Percentiles rank a stretch among this genome's conserved stretches.
Conservation (phyloP, 805 yeast species). For the Pichia insulana region DNA sequence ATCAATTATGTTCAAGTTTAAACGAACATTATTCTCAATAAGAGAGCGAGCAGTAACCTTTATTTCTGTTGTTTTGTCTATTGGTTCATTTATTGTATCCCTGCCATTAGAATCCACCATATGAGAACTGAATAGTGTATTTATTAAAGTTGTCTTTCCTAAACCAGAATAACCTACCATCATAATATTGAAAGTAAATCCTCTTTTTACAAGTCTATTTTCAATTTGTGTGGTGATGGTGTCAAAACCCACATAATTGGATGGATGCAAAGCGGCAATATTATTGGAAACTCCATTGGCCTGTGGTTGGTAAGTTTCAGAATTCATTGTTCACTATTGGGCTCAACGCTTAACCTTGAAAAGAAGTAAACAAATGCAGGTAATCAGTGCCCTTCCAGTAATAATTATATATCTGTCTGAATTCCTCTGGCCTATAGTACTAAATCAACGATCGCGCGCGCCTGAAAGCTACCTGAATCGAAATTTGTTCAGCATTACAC, state of each 20-base stretch:
- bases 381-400: too few relatives aligned
- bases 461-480: too few relatives aligned
- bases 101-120: conserved; percentile 71
- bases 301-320: not conserved
- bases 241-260: conserved; percentile 89
- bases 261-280: conserved; percentile 38
- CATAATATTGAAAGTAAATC: conserved; percentile 91
- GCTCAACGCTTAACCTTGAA: not conserved
- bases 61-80: conserved; percentile 82
- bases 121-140: conserved; percentile 81
- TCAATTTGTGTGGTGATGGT: conserved; percentile 94
- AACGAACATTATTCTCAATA: conserved; percentile 78
- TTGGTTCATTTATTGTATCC: conserved; percentile 55
- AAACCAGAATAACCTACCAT: conserved; percentile 90
- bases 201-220: conserved; percentile 80
- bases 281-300: not conserved
- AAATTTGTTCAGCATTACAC: too few relatives aligned
- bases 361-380: too few relatives aligned
- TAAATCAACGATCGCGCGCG: too few relatives aligned
- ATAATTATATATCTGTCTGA: too few relatives aligned
- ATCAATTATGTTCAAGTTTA: conserved; percentile 82
- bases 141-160: conserved; percentile 88
- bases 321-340: not conserved
- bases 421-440: too few relatives aligned
- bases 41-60: conserved; percentile 60